Percentiles rank a stretch among this genome's conserved stretches.
Conservation (phyloP, 805 yeast genomes). For the Kodamaea nitidulidarum region DNA sequence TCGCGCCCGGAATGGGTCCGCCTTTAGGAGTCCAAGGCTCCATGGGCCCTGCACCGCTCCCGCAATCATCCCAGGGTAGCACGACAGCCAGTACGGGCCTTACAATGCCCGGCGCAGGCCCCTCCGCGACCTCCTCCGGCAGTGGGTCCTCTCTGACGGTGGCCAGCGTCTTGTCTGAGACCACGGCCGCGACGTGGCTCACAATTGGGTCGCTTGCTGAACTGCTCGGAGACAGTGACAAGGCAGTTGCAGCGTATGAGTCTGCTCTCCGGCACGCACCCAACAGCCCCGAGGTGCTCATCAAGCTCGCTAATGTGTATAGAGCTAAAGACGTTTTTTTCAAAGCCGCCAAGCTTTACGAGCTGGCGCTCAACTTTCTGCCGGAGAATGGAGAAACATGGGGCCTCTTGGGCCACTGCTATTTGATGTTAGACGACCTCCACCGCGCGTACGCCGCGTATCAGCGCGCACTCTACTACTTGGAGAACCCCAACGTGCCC, state of each 20-base stretch:
- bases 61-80: neutral
- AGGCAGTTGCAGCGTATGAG: conserved; percentile 86
- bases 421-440: conserved; percentile 91
- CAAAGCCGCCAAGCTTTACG: conserved; percentile 92
- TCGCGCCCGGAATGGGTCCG: conserved; percentile 6
- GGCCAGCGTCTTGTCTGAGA: conserved; percentile 32
- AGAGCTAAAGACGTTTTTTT: conserved; percentile 86
- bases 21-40: neutral
- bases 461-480: conserved; percentile 89
- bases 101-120: conserved; percentile 3
- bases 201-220: conserved; percentile 90
- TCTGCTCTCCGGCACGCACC: conserved; percentile 84
- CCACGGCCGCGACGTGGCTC: conserved; percentile 82
- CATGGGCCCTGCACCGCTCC: conserved; percentile 1
- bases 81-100: neutral
- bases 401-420: conserved; percentile 96
- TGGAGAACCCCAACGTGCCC: conserved; percentile 92
- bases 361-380: conserved; percentile 73
- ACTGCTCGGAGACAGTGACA: conserved; percentile 79
- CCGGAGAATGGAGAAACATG: conserved; percentile 94
- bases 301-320: conserved; percentile 82
- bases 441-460: conserved; percentile 95
- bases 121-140: conserved; percentile 2
- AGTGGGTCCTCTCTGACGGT: conserved; percentile 6
- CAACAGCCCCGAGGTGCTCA: conserved; percentile 77